These are phyloP conservation scores for Voacanga thouarsii DNA, from an alignment of 257 asterid species.

Conservation along the genomic window DNA sequence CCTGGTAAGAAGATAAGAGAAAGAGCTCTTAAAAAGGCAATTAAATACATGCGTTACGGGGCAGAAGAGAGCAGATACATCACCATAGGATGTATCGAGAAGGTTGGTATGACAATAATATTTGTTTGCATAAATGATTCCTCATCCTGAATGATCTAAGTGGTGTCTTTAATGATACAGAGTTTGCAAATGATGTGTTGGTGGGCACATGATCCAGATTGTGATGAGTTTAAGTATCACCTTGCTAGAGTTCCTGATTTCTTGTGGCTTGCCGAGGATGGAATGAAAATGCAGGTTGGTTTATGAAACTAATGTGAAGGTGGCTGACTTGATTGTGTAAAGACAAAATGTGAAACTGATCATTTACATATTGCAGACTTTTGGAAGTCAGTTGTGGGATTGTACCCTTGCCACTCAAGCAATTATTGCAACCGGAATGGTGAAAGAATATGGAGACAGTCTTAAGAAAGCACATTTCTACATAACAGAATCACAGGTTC, in stretches of 20 bases:
- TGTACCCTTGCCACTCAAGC: conserved; percentile 65
- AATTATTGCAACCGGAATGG: conserved; percentile 65
- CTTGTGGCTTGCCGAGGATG: conserved; percentile 88
- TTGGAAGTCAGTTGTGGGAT: conserved; percentile 86
- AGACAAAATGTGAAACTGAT: background rate
- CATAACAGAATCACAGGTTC: conserved; percentile 74
- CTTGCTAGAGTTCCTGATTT: conserved; percentile 77
- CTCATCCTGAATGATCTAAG: background rate
- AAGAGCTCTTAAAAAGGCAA: conserved; percentile 16
- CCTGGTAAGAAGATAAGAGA: conserved; percentile 24
- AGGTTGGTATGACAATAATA: conserved; percentile 8
- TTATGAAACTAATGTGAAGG: background rate
- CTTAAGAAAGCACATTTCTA: conserved; percentile 68
- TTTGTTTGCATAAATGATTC: background rate
- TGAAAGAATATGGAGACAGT: conserved; percentile 70
- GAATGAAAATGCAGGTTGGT: conserved; percentile 77
- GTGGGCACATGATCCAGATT: conserved; percentile 67
- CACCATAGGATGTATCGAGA: conserved; percentile 24
- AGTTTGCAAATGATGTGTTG: conserved; percentile 86
- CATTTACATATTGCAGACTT: conserved; percentile 35
- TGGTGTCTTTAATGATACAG: conserved; percentile 22
- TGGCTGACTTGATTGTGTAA: background rate
- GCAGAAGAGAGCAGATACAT: conserved; percentile 25
- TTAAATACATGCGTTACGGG: conserved; percentile 16
- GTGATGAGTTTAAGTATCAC: conserved; percentile 67